Base-by-base conservation (phyloP, 495 filamentous ascomycete species). In the Penicillium coprophilum region DNA sequence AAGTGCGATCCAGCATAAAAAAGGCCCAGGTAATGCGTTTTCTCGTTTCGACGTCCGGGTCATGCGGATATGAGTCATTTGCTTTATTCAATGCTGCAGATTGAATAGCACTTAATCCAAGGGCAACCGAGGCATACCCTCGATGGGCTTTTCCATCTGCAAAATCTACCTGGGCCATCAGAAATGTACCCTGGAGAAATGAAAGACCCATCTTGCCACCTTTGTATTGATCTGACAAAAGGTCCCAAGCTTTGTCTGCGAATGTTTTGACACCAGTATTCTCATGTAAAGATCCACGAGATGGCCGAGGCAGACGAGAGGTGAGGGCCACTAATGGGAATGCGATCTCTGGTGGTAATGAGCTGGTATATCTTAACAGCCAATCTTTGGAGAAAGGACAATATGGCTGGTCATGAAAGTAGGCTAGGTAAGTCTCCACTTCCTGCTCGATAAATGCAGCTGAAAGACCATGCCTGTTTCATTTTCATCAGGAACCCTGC, bases 1-100 rank as follows among this genome's bases (percentile, higher is more conserved):
- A 70, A 6, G 56, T 63, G 41, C 67, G 65, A 46, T 70, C 67
- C 12, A 70, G 62, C 60, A 70, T 68, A 49, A 70, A 70, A 41
- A 58, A 70, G 3, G 65, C 65, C 67, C 67, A 70, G 1, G 62
- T 64, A 10, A 68, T 64, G 28, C 67, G 58, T 50, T 53, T 58
- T n/a, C 58, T 53, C 11, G 57, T 48, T 21, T 50, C 48, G 19
- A 11, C 62, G 57, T 30, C 49, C 24, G 9, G 62, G 54, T 3
- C 46, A 43, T 9, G 38, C 15, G 13, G 45, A 34, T 17, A 44
- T 46, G 7, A 56, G 23, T 57, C 58, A n/a, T 47, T 47, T 10
- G 59, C 62, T 27, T 57, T 66, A 28, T 68, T 70, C 8, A 68
- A 38, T 1, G 62, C 62, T 6, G 52, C 50, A 4, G 60, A 68